Conservation (phyloP, 2,329 filamentous ascomycete species). For the Didymella exigua region DNA sequence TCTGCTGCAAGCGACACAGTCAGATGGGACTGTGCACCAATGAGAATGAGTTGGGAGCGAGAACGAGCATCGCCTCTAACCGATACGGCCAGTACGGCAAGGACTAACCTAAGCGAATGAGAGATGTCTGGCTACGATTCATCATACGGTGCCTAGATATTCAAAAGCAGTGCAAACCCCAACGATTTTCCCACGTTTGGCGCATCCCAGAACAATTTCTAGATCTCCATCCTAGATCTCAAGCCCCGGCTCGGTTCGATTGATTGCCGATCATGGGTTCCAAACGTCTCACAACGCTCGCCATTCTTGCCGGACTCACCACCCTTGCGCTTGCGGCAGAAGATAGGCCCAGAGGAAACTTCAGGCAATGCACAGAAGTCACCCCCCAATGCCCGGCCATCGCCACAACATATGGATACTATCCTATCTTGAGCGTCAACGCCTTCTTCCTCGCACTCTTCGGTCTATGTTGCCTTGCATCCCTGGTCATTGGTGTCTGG, state of each 20-base stretch:
- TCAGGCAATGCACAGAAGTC: conserved; percentile 32
- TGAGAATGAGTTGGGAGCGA: conserved; percentile 13
- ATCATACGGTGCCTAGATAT: background rate
- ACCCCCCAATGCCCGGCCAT: conserved; percentile 38
- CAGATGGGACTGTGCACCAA: conserved; percentile 12
- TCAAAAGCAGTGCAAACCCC: conserved; percentile 11
- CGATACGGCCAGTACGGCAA: conserved; percentile 12
- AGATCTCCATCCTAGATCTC: conserved; percentile 2
- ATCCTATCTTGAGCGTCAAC: conserved; percentile 47
- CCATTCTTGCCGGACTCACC: conserved; percentile 1
- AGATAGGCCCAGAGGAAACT: conserved; percentile 30
- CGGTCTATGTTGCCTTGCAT: conserved; percentile 24
- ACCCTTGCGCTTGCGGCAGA: conserved; percentile 16
- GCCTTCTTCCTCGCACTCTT: conserved; percentile 44
- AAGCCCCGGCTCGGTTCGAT: background rate
- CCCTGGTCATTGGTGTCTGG: conserved; percentile 32
- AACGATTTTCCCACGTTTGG: background rate
- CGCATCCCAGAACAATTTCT: background rate
- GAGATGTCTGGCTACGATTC: conserved; percentile 3
- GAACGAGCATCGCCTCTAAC: conserved; percentile 12
- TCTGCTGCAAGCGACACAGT: conserved; percentile 7
- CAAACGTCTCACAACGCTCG: conserved; percentile 4
- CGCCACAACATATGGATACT: conserved; percentile 50
- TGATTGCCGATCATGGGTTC: background rate
- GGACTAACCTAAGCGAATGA: conserved; percentile 3